phyloP scores from a whole-genome alignment of 495 filamentous ascomycete species.

The Neurospora sp. region DNA sequence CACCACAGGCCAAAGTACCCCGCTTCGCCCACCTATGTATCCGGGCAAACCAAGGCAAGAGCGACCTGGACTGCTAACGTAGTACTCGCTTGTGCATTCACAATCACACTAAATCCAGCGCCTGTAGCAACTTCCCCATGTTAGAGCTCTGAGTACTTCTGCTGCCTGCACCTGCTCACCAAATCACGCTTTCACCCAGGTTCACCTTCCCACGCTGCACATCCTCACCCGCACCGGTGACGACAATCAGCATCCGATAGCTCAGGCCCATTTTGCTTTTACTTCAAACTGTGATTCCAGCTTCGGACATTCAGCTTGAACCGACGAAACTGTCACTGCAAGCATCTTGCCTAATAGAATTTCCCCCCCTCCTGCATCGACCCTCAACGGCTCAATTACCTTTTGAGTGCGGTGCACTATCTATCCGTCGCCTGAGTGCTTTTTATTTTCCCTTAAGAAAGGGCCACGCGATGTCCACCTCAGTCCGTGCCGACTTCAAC shows the following conservation, averaged over 20 bases:
- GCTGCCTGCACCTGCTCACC: neutral
- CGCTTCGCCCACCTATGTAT: neutral
- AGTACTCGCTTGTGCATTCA: fast-evolving
- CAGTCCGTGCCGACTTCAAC: neutral
- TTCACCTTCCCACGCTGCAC: neutral
- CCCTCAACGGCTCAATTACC: neutral
- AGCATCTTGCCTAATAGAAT: neutral
- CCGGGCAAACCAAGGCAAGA: neutral
- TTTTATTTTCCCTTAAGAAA: neutral
- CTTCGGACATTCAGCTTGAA: neutral
- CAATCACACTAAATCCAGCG: neutral
- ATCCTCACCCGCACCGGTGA: neutral
- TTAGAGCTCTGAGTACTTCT: neutral
- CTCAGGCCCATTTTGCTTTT: neutral
- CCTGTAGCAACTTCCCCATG: neutral
- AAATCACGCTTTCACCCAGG: neutral
- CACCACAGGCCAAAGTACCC: neutral
- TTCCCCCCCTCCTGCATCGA: neutral
- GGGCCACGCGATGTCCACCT: neutral
- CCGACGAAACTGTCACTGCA: neutral
- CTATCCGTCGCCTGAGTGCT: neutral
- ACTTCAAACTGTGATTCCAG: neutral
- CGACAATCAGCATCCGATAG: neutral
- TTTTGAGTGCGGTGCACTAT: neutral
- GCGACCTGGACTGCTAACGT: neutral